Evolutionary conservation across 306 rosid genomes (phyloP).

Genomic region (Citrullus colocynthis): DNA sequence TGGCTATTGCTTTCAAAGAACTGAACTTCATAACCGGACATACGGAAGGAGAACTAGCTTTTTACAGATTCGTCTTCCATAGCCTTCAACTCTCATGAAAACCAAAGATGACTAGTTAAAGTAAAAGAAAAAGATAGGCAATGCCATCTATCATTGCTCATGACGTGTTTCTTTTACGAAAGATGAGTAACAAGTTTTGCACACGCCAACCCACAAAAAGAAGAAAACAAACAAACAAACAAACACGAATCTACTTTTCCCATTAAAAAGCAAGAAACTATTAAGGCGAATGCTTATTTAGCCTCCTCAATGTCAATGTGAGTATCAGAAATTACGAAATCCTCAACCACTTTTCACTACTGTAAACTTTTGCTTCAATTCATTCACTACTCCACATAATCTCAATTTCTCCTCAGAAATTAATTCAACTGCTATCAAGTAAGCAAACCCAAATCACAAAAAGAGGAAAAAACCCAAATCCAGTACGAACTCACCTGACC

Average conservation of each 20-base stretch:
- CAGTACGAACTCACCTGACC: conserved; percentile 48
- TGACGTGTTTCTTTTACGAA: not conserved
- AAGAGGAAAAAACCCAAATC: not conserved
- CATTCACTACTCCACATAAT: not conserved
- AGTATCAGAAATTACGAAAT: not conserved
- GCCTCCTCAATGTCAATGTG: not conserved
- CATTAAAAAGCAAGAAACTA: not conserved
- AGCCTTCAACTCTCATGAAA: not conserved
- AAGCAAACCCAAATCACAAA: not conserved
- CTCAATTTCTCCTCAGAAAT: not conserved
- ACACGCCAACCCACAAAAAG: not conserved
- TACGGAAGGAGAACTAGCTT: not conserved
- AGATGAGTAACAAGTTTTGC: conserved; percentile 1
- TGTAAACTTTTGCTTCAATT: not conserved
- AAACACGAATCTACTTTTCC: not conserved
- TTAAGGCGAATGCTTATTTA: not conserved
- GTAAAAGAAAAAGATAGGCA: too few relatives aligned
- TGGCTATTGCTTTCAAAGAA: not conserved
- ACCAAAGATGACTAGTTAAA: not conserved
- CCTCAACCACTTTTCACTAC: not conserved
- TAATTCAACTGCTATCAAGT: not conserved
- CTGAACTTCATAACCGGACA: not conserved
- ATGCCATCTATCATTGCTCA: not conserved
- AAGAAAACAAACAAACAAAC: not conserved
- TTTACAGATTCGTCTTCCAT: not conserved